A percentile compares a stretch with the other conserved stretches of the same genome.
These are phyloP conservation scores for Candida sanyaensis DNA, from an alignment of 1,139 yeast species.

Conservation along the genomic window DNA sequence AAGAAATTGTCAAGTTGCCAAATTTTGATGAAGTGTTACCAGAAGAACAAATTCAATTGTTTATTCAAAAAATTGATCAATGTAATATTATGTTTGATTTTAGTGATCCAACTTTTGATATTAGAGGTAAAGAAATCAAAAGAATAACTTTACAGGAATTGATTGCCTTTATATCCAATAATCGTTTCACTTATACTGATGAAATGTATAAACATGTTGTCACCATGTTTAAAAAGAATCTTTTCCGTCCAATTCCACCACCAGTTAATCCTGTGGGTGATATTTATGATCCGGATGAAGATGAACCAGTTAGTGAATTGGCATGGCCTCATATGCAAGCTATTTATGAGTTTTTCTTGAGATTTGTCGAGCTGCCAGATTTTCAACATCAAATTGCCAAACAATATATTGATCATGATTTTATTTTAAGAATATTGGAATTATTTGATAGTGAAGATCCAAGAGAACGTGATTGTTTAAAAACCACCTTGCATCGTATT, in stretches of 20 bases:
- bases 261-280: constrained; percentile 98
- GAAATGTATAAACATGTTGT: constrained; percentile 90
- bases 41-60: constrained; percentile 79
- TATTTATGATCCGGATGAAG: constrained; percentile 96
- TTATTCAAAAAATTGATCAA: constrained; percentile 87
- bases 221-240: constrained; percentile 82
- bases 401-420: constrained; percentile 89
- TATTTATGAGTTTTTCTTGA: constrained; percentile 88
- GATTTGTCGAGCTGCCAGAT: constrained; percentile 93
- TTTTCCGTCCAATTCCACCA: constrained; percentile 97
- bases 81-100: constrained; percentile 95
- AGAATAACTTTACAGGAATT: constrained; percentile 84
- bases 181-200: constrained; percentile 83
- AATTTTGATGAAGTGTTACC: constrained; percentile 88
- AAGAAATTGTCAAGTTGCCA: constrained; percentile 79
- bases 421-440: constrained; percentile 77
- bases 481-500: constrained; percentile 92
- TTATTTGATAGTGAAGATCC: constrained; percentile 96
- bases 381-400: constrained; percentile 93
- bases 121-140: constrained; percentile 90
- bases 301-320: constrained; percentile 93
- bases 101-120: constrained; percentile 88
- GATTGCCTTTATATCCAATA: constrained; percentile 80
- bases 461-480: constrained; percentile 90
- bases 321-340: constrained; percentile 99